Evolutionary conservation across 1,284 basidiomycete genomes (phyloP), one percentile per base, ranked within the genome.

Genomic region (Pascua sp.): DNA sequence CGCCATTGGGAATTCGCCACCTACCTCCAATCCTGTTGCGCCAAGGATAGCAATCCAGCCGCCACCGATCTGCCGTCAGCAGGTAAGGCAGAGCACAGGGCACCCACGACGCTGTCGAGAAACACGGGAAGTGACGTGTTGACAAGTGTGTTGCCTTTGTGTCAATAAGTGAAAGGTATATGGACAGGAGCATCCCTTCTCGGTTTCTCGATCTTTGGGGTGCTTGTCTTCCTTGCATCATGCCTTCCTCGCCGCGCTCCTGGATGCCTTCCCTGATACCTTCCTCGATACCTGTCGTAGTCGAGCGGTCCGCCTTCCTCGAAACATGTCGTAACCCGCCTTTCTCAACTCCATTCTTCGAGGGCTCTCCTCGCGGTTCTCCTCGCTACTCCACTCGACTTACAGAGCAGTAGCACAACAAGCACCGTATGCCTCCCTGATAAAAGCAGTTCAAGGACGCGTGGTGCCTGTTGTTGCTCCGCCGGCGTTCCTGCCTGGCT

Each of bases 81-180:
- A 9, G 17, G 36, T 44, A 15, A 2, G 47, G n/a, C 42, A 36
- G 40, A 36, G 18, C 4, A 11, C 10, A 13, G 8, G 41, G 10
- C 15, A 63, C 71, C 15, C 39, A 76, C 74, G 24, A 76, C 68
- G 4, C 64, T 65, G 58, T 76, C 74, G 37, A 81, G 69, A 57
- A 81, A 80, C 59, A 81, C 73, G 10, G 80, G 80, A 39, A 80
- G 66, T n/a, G 78, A 77, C 49, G 79, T 79, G 64, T 80, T 81
- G 59, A 80, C 78, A 47, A 81, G 72, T 32, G 80, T 80, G 58
- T 80, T 80, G 37, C 77, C 74, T 75, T 48, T 8, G 3, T 16
- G 32, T 16, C 15, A 24, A 11, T 11, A 13, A 24, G 17, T 5
- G 4, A 37, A 18, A 24, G 38, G 16, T 37, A 32, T 7, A 32